Evolutionary conservation across 345 rosid species (phyloP), one percentile per base, ranked within the genome.

Genomic region (Salix udensis): DNA sequence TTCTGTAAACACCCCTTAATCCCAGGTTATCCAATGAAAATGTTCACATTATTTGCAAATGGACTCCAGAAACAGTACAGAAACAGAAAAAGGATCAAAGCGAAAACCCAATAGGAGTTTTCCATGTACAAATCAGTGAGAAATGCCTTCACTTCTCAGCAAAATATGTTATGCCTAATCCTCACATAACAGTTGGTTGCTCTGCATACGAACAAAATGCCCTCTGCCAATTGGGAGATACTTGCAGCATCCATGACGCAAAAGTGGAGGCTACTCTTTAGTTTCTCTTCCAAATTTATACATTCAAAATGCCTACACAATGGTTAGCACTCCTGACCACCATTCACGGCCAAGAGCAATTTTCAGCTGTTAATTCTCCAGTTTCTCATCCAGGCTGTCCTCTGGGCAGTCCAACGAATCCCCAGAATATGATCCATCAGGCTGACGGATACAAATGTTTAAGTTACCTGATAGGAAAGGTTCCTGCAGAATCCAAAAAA

Each of bases 361-460:
- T 74, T 67, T 77, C 71, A 73, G 74, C 58, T 72, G 88, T 84
- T 73, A 84, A 79, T 26, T 79, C 72, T 84, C 85, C 21, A 71
- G 84, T 70, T 78, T 84, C 80, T 86, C 89, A 31, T 84, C 87
- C 72, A 82, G 64, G 65, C 72, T 83, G 67, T 81, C 89, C 70
- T 74, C 80, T 15, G 82, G 89, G 79, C 91, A 85, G 60, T 89
- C 91, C 68, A 86, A 30, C 21, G 83, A 77, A 82, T 91, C 94
- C 80, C 86, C 91, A 23, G 87, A 74, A 76, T 91, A 92, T 26
- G 96, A 94, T 36, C 97, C 94, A 79, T 92, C 96, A 5, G 94
- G 84, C 82, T 91, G 93, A 79, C 92, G 88, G 71, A 87, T 79
- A 74, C 80, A 81, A 67, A 87, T 84, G 83, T 92, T 90, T 88